A percentile compares a stretch with the other conserved stretches of the same genome.
These are phyloP conservation scores for Mycena chlorophos DNA, from an alignment of 768 basidiomycete species.

Conservation along the genomic window DNA sequence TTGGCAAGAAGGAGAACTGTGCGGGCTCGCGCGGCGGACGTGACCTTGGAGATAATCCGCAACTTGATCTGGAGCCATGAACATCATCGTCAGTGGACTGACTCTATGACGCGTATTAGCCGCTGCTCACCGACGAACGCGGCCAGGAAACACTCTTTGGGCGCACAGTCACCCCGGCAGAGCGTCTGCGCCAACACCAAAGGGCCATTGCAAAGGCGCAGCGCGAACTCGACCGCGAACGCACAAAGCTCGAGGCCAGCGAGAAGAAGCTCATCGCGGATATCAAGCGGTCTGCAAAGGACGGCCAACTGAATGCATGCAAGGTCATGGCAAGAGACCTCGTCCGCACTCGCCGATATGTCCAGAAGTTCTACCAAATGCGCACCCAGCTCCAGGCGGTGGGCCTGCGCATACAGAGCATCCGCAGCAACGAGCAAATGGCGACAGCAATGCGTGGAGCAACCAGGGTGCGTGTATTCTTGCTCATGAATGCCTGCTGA, in stretches of 20 bases:
- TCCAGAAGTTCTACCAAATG: slow-evolving; percentile 99
- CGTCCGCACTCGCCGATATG: slow-evolving; percentile 90
- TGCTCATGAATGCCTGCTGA: slow-evolving; percentile 3
- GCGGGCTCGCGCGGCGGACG: slow-evolving; percentile 4
- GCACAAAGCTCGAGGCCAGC: slow-evolving; percentile 87
- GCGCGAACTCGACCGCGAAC: slow-evolving; percentile 95
- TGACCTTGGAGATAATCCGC: slow-evolving; percentile 1
- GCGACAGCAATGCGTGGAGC: slow-evolving; percentile 99
- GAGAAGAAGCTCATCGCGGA: slow-evolving; percentile 96
- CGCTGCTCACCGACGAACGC: too few species aligned
- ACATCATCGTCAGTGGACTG: slow-evolving; percentile 73
- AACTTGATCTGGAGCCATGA: slow-evolving; percentile 50
- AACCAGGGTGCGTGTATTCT: slow-evolving; percentile 70
- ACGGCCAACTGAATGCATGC: slow-evolving; percentile 95
- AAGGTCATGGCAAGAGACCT: slow-evolving; percentile 99
- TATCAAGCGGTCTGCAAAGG: slow-evolving; percentile 95
- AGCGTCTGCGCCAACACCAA: slow-evolving; percentile 95
- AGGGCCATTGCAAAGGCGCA: slow-evolving; percentile 95
- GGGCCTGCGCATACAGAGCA: slow-evolving; percentile 89
- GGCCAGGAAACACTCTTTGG: slow-evolving; percentile 92
- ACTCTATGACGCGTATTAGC: too few species aligned
- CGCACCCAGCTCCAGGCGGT: slow-evolving; percentile 97
- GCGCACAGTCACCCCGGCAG: slow-evolving; percentile 91
- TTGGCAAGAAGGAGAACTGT: slow-evolving; percentile 10
- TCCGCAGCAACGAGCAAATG: slow-evolving; percentile 98